Base-by-base conservation (phyloP, 768 basidiomycete genomes). In the Austroboletus eburneus region DNA sequence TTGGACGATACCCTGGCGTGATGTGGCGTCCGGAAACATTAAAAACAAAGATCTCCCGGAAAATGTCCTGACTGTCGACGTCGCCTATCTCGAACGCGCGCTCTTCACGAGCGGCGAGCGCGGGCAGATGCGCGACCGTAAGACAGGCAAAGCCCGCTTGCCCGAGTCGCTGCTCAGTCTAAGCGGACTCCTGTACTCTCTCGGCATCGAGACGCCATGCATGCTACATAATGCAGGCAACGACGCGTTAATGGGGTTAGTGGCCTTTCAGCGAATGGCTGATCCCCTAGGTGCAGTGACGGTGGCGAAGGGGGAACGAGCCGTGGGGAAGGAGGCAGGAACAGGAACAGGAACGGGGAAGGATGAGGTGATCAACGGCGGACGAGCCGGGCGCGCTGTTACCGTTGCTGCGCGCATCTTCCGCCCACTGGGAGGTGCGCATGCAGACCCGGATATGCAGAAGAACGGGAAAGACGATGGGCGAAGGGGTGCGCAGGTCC, bases 31-130 rank as follows among this genome's bases (percentile, higher is more conserved):
- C n/a, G n/a, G n/a, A n/a, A n/a, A n/a, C n/a, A n/a, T n/a, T n/a
- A n/a, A n/a, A n/a, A n/a, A n/a, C n/a, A n/a, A n/a, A 90, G 88
- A 80, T 65, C 63, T 91, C 21, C 89, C 88, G 0, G 78, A 78
- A 56, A 91, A 91, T 59, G 63, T 85, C 43, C 75, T 89, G 35
- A 58, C 79, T 20, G 62, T 91, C 36, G 89, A 91, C 58, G 79
- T 79, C 1, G 72, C 81, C 30, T 57, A 70, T 27, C 79, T 78
- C 53, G 88, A 91, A 57, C 77, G 81, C 30, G 66, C 75, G 0
- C 71, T 90, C 13, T 87, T 82, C 65, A 62, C 68, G 6, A 56
- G 67, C 0, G 85, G 86, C 3, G 68, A 69, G 29, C 80, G 85
- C 16, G 76, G 77, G 2, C 51, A 69, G 13, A 86, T 88, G 81